Evolutionary conservation across 768 basidiomycete genomes (phyloP), one percentile per base, ranked within the genome.

Genomic region (Coprinopsis sp.): DNA sequence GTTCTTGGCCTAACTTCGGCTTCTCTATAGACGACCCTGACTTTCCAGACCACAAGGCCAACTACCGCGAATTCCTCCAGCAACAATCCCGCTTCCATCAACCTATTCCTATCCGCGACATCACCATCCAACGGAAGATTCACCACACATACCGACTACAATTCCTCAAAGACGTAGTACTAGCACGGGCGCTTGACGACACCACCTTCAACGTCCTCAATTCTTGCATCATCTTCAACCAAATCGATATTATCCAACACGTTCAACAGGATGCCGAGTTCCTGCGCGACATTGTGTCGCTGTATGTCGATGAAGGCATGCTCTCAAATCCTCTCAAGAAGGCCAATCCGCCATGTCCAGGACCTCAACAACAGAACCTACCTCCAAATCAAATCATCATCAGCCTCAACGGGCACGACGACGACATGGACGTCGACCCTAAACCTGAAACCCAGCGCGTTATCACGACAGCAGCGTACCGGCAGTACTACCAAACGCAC

Each of bases 171-270:
- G 96, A 99, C 62, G 95, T 99, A 49, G 91, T 99, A 33, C 87
- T 99, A 39, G 91, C 93, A 1, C 85, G 96, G 14, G 84, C 86
- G 1, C 78, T 97, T 39, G 96, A 99, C 58, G 96, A 99, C 64
- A 87, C 90, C 2, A 97, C 94, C 0, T 95, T 97, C 76, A 92
- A 91, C 59, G 91, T 96, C 57, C 79, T 98, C 60, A 97, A 93
- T 66, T 93, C 91, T 2, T 90, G 90, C 67, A 92, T 99, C 64
- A 91, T 97, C 61, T 98, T 94, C 78, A 96, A 98, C 68, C 95
- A 99, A 64, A 92, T 95, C 57, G 96, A 99, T 66, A 97, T 99
- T 59, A 93, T 99, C 58, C 81, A 76, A 39, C 83, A 95, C 59
- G 78, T 98, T 27, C 88, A 92, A 60, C 77, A 74, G 47, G 89